phyloP scores from a whole-genome alignment of 306 rosid species.

The Quercus cerris region DNA sequence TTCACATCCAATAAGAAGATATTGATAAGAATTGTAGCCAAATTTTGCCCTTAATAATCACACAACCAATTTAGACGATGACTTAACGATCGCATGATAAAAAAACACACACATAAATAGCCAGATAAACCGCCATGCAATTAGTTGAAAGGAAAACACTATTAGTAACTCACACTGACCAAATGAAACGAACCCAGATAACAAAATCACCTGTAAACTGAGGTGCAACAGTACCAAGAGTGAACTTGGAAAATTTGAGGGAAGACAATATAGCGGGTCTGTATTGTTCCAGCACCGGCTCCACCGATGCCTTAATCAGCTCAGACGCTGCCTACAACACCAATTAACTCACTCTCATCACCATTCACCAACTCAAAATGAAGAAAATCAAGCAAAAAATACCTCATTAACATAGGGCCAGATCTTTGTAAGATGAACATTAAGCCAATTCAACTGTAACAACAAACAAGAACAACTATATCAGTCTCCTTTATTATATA shows the following conservation, averaged over 20 bases:
- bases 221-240: conserved; percentile 96
- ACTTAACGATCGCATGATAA: no score
- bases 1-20: no score
- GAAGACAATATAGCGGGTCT: conserved; percentile 66
- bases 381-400: not conserved
- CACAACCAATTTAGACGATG: no score
- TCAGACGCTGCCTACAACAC: conserved; percentile 85
- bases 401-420: conserved; percentile 96
- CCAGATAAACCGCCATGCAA: no score
- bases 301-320: conserved; percentile 74
- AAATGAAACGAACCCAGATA: not conserved
- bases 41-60: no score
- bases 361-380: not conserved
- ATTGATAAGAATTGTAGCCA: no score
- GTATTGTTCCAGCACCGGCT: conserved; percentile 83
- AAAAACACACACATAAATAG: no score
- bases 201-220: conserved; percentile 79
- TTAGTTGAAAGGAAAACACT: no score
- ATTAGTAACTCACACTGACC: no score
- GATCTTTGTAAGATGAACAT: conserved; percentile 77
- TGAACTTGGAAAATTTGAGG: conserved; percentile 82
- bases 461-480: not conserved
- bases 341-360: not conserved
- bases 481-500: conserved; percentile 1
- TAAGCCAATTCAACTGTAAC: conserved; percentile 81